Conservation (phyloP, 2,329 filamentous ascomycete genomes). For the Zymoseptoria brevis region DNA sequence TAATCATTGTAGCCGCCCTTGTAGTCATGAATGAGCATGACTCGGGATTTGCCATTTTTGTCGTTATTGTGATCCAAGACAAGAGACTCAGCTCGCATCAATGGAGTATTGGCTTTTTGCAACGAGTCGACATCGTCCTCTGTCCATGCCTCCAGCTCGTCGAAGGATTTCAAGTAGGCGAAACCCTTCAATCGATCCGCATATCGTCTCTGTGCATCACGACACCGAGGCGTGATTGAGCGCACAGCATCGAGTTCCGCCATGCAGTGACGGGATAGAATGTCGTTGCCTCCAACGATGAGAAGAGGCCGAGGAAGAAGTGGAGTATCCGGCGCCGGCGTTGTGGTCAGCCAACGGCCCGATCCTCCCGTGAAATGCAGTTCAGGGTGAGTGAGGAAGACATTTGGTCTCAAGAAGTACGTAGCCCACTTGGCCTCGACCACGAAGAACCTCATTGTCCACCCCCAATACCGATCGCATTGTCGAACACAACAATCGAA, state of each 20-base stretch:
- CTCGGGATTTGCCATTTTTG: constrained; percentile 15
- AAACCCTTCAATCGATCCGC: constrained; percentile 24
- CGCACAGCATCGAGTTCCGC: not conserved
- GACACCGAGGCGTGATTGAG: not conserved
- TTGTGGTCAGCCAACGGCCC: no score
- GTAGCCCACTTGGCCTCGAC: constrained; percentile 3
- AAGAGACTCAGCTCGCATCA: constrained; percentile 15
- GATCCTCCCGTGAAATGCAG: no score
- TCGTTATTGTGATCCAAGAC: constrained; percentile 7
- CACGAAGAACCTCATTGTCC: not conserved
- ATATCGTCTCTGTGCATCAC: not conserved
- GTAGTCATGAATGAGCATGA: constrained; percentile 34
- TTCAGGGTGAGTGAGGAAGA: no score
- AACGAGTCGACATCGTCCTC: constrained; percentile 27
- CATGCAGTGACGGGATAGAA: not conserved
- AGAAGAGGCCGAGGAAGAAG: not conserved
- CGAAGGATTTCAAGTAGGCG: constrained; percentile 35
- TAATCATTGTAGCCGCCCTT: constrained; percentile 40
- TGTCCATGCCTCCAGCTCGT: constrained; percentile 31
- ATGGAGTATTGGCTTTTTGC: constrained; percentile 34
- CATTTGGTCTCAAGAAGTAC: no score
- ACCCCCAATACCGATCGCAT: not conserved
- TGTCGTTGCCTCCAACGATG: not conserved
- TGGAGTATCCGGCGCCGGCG: not conserved
- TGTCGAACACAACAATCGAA: not conserved